Conservation (phyloP, 2,329 filamentous ascomycete species). For the Colletotrichum melonis region DNA sequence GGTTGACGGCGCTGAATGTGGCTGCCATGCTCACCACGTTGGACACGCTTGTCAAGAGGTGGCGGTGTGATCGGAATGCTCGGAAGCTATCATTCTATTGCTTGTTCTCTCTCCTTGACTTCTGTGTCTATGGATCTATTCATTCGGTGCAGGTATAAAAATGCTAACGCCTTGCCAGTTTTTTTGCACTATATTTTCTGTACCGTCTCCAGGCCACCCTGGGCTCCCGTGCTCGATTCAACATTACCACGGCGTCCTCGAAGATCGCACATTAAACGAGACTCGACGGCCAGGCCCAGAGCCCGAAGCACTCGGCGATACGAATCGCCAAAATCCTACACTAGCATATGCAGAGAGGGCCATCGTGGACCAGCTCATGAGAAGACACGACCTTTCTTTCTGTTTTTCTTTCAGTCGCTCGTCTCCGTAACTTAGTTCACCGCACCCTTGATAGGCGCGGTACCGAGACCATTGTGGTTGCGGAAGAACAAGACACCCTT, state of each 20-base stretch:
- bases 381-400: conserved; percentile 6
- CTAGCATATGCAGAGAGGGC: conserved; percentile 12
- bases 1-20: not conserved
- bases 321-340: not conserved
- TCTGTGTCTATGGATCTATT: conserved; percentile 24
- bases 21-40: not conserved
- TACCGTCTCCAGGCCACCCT: not conserved
- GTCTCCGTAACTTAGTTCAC: not conserved
- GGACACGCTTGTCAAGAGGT: not conserved
- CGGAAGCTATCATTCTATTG: conserved; percentile 19
- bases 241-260: not conserved
- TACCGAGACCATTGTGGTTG: conserved; percentile 89
- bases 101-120: conserved; percentile 10
- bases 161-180: conserved; percentile 32
- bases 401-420: not conserved
- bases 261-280: conserved; percentile 19
- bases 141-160: conserved; percentile 3
- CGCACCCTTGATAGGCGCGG: conserved; percentile 45
- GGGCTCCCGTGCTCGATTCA: not conserved
- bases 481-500: conserved; percentile 94
- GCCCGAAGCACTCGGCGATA: not conserved
- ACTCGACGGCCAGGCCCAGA: not conserved
- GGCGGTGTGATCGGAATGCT: conserved; percentile 11
- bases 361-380: conserved; percentile 15
- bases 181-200: not conserved